Evolutionary conservation across 228 moss, liverwort and hornwort species (phyloP).

Genomic region (Sphagnum fallax): DNA sequence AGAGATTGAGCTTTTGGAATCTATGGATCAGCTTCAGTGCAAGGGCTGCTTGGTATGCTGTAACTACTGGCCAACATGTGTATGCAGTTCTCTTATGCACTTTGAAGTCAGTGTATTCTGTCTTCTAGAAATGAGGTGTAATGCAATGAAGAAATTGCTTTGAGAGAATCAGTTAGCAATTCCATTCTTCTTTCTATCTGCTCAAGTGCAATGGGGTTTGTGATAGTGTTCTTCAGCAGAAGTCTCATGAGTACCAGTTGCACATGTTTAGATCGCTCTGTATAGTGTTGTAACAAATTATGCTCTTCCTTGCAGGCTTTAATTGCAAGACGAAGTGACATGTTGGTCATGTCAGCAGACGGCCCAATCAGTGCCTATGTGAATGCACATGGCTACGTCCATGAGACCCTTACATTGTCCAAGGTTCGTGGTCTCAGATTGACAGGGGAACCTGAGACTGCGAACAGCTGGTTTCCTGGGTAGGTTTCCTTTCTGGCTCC

Average conservation of each 20-base stretch:
- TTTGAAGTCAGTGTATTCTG: background rate
- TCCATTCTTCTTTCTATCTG: background rate
- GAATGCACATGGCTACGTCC: slow-evolving; percentile 76
- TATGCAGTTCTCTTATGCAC: background rate
- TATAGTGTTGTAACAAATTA: background rate
- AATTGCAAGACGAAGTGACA: slow-evolving; percentile 92
- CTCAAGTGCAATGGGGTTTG: background rate
- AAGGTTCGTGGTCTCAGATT: slow-evolving; percentile 70
- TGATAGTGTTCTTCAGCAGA: background rate
- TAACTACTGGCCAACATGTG: background rate
- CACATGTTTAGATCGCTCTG: background rate
- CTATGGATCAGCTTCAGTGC: slow-evolving; percentile 88
- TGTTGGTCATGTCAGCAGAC: slow-evolving; percentile 95
- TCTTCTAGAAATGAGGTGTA: background rate
- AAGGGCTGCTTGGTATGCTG: slow-evolving; percentile 60
- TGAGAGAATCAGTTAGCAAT: background rate
- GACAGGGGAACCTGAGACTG: slow-evolving; percentile 70
- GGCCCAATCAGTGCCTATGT: slow-evolving; percentile 94
- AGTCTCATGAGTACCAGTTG: background rate
- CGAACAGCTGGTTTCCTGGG: slow-evolving; percentile 99
- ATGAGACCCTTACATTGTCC: slow-evolving; percentile 92
- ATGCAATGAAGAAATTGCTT: background rate
- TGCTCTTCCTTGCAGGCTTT: slow-evolving; percentile 47
- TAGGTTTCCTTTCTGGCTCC: slow-evolving; percentile 4
- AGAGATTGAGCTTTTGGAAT: slow-evolving; percentile 90